phyloP scores from a whole-genome alignment of 1,284 basidiomycete genomes.

The Moniliella sp. region DNA sequence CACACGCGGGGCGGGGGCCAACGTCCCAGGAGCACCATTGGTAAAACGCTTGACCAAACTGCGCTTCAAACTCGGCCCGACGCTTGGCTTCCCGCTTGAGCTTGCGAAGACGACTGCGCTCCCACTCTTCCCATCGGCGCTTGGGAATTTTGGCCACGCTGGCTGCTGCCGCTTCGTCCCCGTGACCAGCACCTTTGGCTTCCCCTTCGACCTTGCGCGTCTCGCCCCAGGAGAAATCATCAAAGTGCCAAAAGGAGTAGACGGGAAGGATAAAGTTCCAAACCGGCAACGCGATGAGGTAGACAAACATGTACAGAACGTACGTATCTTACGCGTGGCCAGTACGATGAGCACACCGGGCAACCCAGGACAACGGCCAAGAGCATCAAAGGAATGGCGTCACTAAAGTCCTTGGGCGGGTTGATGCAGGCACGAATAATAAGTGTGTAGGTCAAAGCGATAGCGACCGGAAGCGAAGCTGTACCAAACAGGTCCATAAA shows the following conservation, averaged over 20 bases:
- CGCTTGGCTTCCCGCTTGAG: constrained; percentile 68
- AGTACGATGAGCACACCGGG: constrained; percentile 82
- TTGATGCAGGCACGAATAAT: constrained; percentile 54
- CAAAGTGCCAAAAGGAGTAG: constrained; percentile 87
- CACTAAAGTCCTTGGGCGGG: constrained; percentile 64
- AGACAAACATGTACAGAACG: constrained; percentile 90
- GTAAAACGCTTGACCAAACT: constrained; percentile 46
- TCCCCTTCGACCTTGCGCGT: constrained; percentile 70
- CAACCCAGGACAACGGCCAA: constrained; percentile 67
- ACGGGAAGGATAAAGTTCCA: constrained; percentile 66
- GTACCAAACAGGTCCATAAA: constrained; percentile 96
- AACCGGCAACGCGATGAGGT: constrained; percentile 68
- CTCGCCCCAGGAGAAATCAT: constrained; percentile 97
- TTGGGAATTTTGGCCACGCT: constrained; percentile 54
- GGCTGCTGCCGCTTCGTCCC: constrained; percentile 42
- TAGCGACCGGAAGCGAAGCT: constrained; percentile 79
- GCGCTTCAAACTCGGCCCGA: constrained; percentile 20
- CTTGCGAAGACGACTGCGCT: constrained; percentile 80
- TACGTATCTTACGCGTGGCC: constrained; percentile 87
- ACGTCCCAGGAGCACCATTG: no score
- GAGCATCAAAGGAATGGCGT: constrained; percentile 80
- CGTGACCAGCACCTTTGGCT: constrained; percentile 47
- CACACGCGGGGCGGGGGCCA: no score
- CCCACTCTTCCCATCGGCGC: constrained; percentile 97
- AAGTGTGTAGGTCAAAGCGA: constrained; percentile 68